phyloP scores from a whole-genome alignment of 805 yeast genomes.

The Starmerella apis region DNA sequence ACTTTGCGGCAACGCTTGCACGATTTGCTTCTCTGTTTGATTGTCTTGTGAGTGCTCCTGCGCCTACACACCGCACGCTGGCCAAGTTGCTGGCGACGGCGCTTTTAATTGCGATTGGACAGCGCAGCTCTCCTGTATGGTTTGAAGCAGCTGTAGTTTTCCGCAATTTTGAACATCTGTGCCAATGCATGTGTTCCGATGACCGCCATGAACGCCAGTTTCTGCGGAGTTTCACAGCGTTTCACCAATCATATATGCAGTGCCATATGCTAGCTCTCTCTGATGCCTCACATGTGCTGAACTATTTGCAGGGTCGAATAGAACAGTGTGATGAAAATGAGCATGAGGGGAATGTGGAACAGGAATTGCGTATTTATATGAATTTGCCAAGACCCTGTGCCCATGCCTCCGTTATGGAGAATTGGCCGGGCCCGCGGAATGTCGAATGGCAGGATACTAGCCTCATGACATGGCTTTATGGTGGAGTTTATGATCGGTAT shows the following conservation, averaged over 20 bases:
- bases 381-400: background rate
- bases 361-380: background rate
- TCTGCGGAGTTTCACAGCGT: background rate
- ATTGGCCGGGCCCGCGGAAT: slow-evolving; percentile 2
- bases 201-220: background rate
- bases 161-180: background rate
- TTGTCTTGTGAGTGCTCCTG: background rate
- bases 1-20: background rate
- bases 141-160: background rate
- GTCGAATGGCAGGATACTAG: slow-evolving; percentile 1
- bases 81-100: slow-evolving; percentile 10
- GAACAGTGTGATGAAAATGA: background rate
- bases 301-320: background rate
- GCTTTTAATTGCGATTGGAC: background rate
- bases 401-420: background rate
- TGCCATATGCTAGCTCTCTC: background rate
- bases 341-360: background rate
- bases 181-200: background rate
- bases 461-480: slow-evolving; percentile 5
- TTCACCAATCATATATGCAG: background rate
- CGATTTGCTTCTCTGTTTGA: background rate
- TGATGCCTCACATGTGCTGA: background rate
- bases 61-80: slow-evolving; percentile 2
- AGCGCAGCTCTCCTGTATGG: slow-evolving; percentile 5
- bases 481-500: background rate